Base-by-base conservation (phyloP, 2,329 filamentous ascomycete genomes). In the Graphiopsis chlorocephala region DNA sequence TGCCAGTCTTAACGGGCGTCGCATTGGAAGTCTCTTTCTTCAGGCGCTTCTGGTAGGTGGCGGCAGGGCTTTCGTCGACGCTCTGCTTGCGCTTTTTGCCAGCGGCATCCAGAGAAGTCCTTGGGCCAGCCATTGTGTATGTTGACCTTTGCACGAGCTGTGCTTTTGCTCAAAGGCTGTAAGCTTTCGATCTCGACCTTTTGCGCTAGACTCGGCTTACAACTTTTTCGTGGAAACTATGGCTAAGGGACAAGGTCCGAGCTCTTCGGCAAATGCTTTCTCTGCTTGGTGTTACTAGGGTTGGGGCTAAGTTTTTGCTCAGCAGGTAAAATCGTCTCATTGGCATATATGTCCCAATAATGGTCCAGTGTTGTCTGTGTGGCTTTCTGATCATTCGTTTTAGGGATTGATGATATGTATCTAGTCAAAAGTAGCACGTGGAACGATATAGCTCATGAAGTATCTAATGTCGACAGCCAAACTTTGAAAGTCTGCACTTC, bases 31-130 rank as follows among this genome's bases (percentile, higher is more conserved):
- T 31, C 17, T 62, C 60, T 26, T 62, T 62, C 47, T 62, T 62
- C 60, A 62, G 25, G 33, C 60, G 48, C 48, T 62, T 62, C 31
- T 62, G 60, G 35, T 62, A 55, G 60, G 52, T 62, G 48, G 60
- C 60, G 17, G 60, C 60, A 45, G 60, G 60, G 48, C 60, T 62
- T n/a, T 62, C 60, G 48, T 62, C 60, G 25, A 53, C 60, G 48
- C 60, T 62, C 48, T 62, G 60, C 28, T 62, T 62, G 60, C 60
- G 60, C 48, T 62, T 62, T 28, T 62, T 62, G 48, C 60, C 60
- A 55, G 48, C 31, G 48, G 48, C 60, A 31, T 62, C 60, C 48
- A 62, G 33, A 26, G 60, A 55, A 33, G 23, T 62, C 25, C 48
- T 38, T 62, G 60, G 48, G 25, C 33, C 48, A 25, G 60, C 60